A percentile compares a stretch with the other conserved stretches of the same genome.
Evolutionary conservation across 2,329 filamentous ascomycete species (phyloP).

Genomic region (Neonectria magnoliae): DNA sequence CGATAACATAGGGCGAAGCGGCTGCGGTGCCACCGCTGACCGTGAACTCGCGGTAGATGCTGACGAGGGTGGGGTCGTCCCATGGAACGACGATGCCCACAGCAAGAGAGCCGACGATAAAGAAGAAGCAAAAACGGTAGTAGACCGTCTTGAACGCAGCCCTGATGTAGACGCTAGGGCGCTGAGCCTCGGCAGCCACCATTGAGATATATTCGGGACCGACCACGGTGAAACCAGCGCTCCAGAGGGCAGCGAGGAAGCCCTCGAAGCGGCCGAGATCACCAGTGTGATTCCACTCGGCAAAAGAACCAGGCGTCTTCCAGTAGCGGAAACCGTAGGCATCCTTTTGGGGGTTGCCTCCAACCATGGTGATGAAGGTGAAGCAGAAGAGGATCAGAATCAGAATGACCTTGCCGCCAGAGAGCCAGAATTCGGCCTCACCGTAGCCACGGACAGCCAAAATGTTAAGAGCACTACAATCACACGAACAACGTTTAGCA

Average conservation of each 20-base stretch:
- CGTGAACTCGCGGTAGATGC: constrained; percentile 55
- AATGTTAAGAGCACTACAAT: constrained; percentile 65
- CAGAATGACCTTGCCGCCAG: constrained; percentile 71
- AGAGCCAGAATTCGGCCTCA: constrained; percentile 77
- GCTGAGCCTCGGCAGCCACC: constrained; percentile 75
- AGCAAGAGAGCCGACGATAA: constrained; percentile 73
- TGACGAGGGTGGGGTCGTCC: constrained; percentile 66
- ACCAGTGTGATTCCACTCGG: constrained; percentile 67
- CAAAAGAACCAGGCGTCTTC: constrained; percentile 56
- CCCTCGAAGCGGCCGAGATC: constrained; percentile 74
- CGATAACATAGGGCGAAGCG: constrained; percentile 71
- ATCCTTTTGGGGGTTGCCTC: constrained; percentile 76
- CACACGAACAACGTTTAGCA: constrained; percentile 44
- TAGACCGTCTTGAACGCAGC: constrained; percentile 78
- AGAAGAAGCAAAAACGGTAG: constrained; percentile 76
- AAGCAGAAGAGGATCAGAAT: constrained; percentile 75
- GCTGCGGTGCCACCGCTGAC: constrained; percentile 57
- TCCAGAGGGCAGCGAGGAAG: constrained; percentile 74
- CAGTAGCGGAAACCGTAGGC: constrained; percentile 77
- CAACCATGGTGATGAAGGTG: constrained; percentile 84
- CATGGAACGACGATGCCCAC: constrained; percentile 74
- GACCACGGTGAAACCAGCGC: constrained; percentile 70
- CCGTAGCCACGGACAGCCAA: constrained; percentile 74
- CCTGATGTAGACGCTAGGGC: constrained; percentile 71
- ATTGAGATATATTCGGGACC: constrained; percentile 75